A percentile compares a stretch with the other conserved stretches of the same genome.
Evolutionary conservation across 2,329 filamentous ascomycete genomes (phyloP).

Genomic region (Fusarium cicatricum): DNA sequence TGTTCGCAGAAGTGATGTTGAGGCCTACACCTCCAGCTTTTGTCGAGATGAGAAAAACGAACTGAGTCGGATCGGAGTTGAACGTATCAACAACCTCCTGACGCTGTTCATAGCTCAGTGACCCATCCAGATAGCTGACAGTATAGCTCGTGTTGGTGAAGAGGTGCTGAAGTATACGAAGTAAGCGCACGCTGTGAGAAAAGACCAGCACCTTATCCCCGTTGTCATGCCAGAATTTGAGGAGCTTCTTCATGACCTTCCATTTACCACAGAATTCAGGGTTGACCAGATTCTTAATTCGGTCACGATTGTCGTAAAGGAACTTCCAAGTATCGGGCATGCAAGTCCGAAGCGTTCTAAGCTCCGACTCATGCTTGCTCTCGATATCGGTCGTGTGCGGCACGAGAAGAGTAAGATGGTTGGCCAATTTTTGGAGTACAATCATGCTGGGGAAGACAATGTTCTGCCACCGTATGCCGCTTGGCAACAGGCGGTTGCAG

Average conservation of each 20-base stretch:
- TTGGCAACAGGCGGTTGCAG: constrained; percentile 68
- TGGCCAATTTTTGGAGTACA: constrained; percentile 85
- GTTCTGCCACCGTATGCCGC: constrained; percentile 73
- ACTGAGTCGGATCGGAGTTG: constrained; percentile 86
- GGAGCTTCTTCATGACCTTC: constrained; percentile 86
- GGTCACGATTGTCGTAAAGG: constrained; percentile 78
- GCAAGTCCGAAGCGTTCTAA: constrained; percentile 76
- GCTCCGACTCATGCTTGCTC: constrained; percentile 81
- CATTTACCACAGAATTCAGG: constrained; percentile 97
- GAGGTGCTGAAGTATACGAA: constrained; percentile 84
- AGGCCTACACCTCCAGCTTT: constrained; percentile 92
- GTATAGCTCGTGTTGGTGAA: constrained; percentile 91
- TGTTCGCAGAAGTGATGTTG: constrained; percentile 97
- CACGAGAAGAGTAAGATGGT: constrained; percentile 89
- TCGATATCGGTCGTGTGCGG: constrained; percentile 69
- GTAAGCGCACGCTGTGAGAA: constrained; percentile 85
- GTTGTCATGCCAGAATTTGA: constrained; percentile 88
- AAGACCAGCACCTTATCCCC: constrained; percentile 97
- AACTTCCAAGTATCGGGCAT: constrained; percentile 78
- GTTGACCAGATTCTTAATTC: constrained; percentile 81
- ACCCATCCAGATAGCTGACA: constrained; percentile 89
- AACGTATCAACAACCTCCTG: constrained; percentile 86
- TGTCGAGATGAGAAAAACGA: constrained; percentile 95
- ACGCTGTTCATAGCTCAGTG: constrained; percentile 83
- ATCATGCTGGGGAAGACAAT: constrained; percentile 87